Percentiles rank a stretch among this genome's conserved stretches.
phyloP scores from a whole-genome alignment of 768 basidiomycete species.

The Pulveroboletus sp. region DNA sequence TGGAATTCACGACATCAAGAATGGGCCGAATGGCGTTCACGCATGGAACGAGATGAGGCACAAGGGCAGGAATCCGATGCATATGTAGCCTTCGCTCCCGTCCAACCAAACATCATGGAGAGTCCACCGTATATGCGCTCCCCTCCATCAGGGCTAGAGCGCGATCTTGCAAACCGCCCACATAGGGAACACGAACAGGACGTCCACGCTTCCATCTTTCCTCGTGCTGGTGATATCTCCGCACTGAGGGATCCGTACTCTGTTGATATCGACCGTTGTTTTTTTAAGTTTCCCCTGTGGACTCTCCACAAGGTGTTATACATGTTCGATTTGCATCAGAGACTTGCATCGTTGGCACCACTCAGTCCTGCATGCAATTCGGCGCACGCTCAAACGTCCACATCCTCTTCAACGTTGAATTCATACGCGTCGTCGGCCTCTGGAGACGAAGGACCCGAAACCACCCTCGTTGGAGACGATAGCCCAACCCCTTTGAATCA shows the following conservation, averaged over 20 bases:
- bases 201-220: slow-evolving; percentile 36
- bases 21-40: slow-evolving; percentile 38
- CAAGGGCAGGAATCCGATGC: slow-evolving; percentile 12
- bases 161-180: slow-evolving; percentile 18
- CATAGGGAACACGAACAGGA: slow-evolving; percentile 10
- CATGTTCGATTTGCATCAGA: slow-evolving; percentile 51
- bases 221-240: slow-evolving; percentile 59
- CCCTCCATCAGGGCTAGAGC: slow-evolving; percentile 30
- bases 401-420: slow-evolving; percentile 17
- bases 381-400: slow-evolving; percentile 4
- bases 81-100: slow-evolving; percentile 23
- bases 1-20: slow-evolving; percentile 55
- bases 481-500: slow-evolving; percentile 6
- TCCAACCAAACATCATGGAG: background rate
- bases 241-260: slow-evolving; percentile 56
- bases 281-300: slow-evolving; percentile 54
- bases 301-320: slow-evolving; percentile 65
- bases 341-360: background rate
- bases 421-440: slow-evolving; percentile 15
- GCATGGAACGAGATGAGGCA: slow-evolving; percentile 4
- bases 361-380: slow-evolving; percentile 16
- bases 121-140: slow-evolving; percentile 15
- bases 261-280: slow-evolving; percentile 53
- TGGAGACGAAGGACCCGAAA: slow-evolving; percentile 44
- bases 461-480: slow-evolving; percentile 53